Base-by-base conservation (phyloP, 163 green algal species). In the Prototheca wickerhamii region DNA sequence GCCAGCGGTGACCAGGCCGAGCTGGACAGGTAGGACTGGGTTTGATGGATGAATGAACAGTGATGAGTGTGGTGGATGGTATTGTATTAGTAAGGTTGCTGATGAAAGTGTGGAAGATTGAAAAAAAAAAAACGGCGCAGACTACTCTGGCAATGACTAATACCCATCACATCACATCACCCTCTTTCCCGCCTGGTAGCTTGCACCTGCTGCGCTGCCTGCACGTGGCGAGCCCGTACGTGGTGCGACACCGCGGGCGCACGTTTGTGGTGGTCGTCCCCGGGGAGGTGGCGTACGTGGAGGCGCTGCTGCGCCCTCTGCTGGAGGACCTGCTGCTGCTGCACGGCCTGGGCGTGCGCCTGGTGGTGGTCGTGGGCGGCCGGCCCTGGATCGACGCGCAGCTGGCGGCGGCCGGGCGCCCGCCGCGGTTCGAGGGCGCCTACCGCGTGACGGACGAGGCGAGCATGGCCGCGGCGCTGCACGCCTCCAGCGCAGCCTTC, bases 231-330 rank as follows among this genome's bases (percentile, higher is more conserved):
- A 89, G 81, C 0, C 85, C 90, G 7, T 98, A 98, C 65, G 93
- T 98, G 23, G 78, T 79, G 35, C 82, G 84, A 2, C 91, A 98
- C 75, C 68, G 84, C 3, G 82, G 73, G 4, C 72, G 76, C 25
- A 93, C 83, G 0, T 96, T 98, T 72, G 89, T 98, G 2, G 72
- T 96, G 18, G 77, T 93, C 21, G 76, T 96, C 0, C 91, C 91
- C 17, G 91, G 91, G 20, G 83, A 91, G 63, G n/a, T 37, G 10
- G 58, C 29, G 58, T 35, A 37, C 29, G 58, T 23, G 35, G 35
- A 53, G 25, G 20, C 35, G 10, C n/a, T 37, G 35, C 63, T 95
- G 52, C 58, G 82, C 23, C 65, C 61, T 1, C 50, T 90, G 17
- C 76, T 95, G 52, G 79, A 85, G 12, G 75, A 74, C 64, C 64